Evolutionary conservation across 805 yeast species (phyloP).

Genomic region (Wickerhamiella kurtzmanii): DNA sequence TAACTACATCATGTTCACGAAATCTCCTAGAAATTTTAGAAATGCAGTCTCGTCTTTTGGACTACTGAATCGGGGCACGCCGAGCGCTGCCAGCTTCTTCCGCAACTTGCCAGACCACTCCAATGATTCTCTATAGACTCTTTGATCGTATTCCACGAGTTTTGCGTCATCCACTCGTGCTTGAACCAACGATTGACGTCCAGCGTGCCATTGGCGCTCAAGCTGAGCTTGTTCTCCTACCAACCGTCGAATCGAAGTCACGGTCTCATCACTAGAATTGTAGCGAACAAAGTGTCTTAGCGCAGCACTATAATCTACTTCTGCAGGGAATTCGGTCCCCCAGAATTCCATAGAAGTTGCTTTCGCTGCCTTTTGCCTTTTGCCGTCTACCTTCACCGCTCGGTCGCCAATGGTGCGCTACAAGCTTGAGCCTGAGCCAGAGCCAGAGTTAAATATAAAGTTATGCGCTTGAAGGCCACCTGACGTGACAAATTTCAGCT

Average conservation of each 20-base stretch:
- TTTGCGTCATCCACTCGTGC: conserved; percentile 3
- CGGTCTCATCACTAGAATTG: background rate
- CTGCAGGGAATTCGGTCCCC: background rate
- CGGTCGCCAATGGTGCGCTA: too few species aligned
- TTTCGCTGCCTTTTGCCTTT: too few species aligned
- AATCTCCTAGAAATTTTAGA: conserved; percentile 3
- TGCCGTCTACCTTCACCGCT: background rate
- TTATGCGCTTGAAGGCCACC: too few species aligned
- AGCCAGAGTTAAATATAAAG: too few species aligned
- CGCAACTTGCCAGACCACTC: background rate
- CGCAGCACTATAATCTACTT: background rate
- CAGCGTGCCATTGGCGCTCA: conserved; percentile 1
- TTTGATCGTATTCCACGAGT: background rate
- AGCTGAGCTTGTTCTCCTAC: background rate
- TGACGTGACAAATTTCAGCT: background rate
- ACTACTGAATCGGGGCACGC: background rate
- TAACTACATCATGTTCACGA: background rate
- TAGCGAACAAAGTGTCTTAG: conserved; percentile 1
- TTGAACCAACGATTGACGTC: background rate
- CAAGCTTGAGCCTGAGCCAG: too few species aligned
- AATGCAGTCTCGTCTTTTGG: background rate
- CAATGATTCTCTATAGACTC: background rate
- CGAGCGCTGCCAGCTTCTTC: background rate
- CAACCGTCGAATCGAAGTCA: background rate
- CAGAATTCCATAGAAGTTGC: background rate